A percentile compares a stretch with the other conserved stretches of the same genome.
Conservation (phyloP, 2,329 filamentous ascomycete genomes). For the Monilinia fructigena region DNA sequence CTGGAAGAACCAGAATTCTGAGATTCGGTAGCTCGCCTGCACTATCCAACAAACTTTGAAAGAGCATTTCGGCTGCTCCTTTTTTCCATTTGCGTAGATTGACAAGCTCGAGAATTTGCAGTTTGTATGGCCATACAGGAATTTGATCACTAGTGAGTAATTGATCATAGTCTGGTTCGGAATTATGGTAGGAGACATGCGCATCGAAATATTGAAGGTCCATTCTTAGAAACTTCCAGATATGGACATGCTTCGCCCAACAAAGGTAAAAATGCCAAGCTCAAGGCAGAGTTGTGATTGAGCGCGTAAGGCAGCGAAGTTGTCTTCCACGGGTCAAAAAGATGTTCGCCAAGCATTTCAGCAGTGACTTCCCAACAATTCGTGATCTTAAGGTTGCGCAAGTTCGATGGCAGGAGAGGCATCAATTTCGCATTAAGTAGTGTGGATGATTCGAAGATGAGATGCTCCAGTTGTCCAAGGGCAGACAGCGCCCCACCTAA, state of each 20-base stretch:
- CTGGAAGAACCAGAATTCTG: constrained; percentile 68
- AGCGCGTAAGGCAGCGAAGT: constrained; percentile 66
- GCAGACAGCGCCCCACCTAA: constrained; percentile 48
- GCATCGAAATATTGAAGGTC: constrained; percentile 77
- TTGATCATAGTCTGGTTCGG: constrained; percentile 70
- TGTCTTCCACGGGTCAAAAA: constrained; percentile 63
- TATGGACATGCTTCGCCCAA: constrained; percentile 67
- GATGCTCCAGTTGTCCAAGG: constrained; percentile 62
- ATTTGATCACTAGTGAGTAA: constrained; percentile 63
- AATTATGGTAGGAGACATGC: constrained; percentile 65
- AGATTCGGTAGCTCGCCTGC: constrained; percentile 66
- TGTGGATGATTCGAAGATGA: constrained; percentile 74
- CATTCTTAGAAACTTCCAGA: constrained; percentile 67
- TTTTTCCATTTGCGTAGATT: constrained; percentile 74
- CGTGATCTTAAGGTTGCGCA: constrained; percentile 69
- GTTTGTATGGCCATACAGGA: constrained; percentile 73
- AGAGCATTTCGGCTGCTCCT: constrained; percentile 70
- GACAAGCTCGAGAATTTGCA: constrained; percentile 71
- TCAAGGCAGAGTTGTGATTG: constrained; percentile 76
- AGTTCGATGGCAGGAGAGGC: constrained; percentile 61
- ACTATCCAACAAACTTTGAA: constrained; percentile 72
- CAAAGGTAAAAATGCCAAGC: constrained; percentile 68
- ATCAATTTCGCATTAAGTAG: constrained; percentile 68
- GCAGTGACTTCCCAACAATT: constrained; percentile 78
- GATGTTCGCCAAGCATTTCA: constrained; percentile 61